phyloP scores from a whole-genome alignment of 768 basidiomycete genomes.

The Amylocystis lapponica region DNA sequence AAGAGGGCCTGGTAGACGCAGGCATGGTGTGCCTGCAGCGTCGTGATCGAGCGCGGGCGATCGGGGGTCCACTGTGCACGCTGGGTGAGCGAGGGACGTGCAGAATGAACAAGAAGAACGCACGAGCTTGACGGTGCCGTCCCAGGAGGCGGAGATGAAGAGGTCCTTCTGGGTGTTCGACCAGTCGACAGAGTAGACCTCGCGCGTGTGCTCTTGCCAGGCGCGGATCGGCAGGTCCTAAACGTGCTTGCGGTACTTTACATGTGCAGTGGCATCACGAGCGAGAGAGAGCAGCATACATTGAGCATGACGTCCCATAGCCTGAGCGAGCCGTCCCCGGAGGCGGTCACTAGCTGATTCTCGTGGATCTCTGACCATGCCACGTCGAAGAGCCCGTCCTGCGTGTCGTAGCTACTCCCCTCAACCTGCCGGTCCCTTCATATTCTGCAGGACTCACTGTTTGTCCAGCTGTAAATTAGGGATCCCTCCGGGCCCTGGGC shows the following conservation, averaged over 20 bases:
- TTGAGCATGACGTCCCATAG: constrained; percentile 88
- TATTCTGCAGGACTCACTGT: constrained; percentile 44
- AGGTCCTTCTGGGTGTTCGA: constrained; percentile 87
- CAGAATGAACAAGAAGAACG: constrained; percentile 23
- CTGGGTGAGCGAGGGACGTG: neutral
- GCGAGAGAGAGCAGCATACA: constrained; percentile 34
- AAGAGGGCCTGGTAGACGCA: constrained; percentile 91
- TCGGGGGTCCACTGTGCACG: constrained; percentile 78
- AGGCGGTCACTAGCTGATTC: constrained; percentile 85
- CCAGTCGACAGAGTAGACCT: constrained; percentile 95
- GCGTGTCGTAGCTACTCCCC: constrained; percentile 81
- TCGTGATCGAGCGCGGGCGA: constrained; percentile 68
- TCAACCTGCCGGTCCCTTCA: constrained; percentile 13
- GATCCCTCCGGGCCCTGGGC: constrained; percentile 39
- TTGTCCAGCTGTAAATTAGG: constrained; percentile 54
- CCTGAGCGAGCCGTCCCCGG: constrained; percentile 86
- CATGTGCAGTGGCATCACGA: constrained; percentile 8
- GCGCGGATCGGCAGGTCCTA: constrained; percentile 86
- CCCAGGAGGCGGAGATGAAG: constrained; percentile 89
- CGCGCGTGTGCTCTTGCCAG: constrained; percentile 93
- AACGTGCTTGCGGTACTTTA: constrained; percentile 26
- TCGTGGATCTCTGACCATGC: constrained; percentile 96
- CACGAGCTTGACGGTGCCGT: constrained; percentile 84
- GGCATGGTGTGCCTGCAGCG: constrained; percentile 75
- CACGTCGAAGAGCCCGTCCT: constrained; percentile 84